phyloP scores from a whole-genome alignment of 768 basidiomycete genomes.

The Tephrocybe sp. region DNA sequence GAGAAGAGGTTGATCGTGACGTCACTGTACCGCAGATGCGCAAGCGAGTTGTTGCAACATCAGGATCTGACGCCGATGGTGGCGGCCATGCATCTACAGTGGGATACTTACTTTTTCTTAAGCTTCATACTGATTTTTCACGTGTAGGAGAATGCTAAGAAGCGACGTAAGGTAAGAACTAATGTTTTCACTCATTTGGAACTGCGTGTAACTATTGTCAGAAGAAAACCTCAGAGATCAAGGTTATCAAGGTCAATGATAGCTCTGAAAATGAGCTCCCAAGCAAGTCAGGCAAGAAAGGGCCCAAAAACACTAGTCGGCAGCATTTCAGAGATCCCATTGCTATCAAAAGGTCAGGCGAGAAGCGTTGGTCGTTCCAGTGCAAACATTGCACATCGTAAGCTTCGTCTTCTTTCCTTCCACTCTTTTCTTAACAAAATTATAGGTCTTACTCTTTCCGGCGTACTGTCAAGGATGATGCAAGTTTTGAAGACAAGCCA shows the following conservation, averaged over 20 bases:
- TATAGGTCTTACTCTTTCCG: slow-evolving; percentile 6
- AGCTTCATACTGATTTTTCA: too few relatives aligned
- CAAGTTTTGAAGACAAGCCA: slow-evolving; percentile 12
- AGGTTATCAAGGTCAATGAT: slow-evolving; percentile 1
- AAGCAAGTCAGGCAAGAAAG: background rate
- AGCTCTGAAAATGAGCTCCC: background rate
- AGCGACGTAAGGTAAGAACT: too few relatives aligned
- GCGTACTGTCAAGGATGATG: slow-evolving; percentile 2
- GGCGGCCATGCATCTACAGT: too few relatives aligned
- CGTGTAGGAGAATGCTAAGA: too few relatives aligned
- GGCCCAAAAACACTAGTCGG: background rate
- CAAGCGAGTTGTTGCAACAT: background rate
- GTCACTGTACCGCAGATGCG: background rate
- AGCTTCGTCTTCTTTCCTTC: background rate
- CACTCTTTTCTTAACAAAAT: background rate
- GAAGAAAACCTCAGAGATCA: background rate
- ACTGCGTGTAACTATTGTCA: background rate
- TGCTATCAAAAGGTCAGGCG: background rate
- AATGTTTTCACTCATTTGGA: too few relatives aligned
- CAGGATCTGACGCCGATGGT: background rate
- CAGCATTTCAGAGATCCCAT: slow-evolving; percentile 1
- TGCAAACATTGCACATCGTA: slow-evolving; percentile 12
- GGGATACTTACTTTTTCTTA: too few relatives aligned
- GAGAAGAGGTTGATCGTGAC: background rate
- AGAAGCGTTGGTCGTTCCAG: slow-evolving; percentile 10